Evolutionary conservation across 345 rosid genomes (phyloP), one percentile per base, ranked within the genome.

Genomic region (Kernera saxatilis): DNA sequence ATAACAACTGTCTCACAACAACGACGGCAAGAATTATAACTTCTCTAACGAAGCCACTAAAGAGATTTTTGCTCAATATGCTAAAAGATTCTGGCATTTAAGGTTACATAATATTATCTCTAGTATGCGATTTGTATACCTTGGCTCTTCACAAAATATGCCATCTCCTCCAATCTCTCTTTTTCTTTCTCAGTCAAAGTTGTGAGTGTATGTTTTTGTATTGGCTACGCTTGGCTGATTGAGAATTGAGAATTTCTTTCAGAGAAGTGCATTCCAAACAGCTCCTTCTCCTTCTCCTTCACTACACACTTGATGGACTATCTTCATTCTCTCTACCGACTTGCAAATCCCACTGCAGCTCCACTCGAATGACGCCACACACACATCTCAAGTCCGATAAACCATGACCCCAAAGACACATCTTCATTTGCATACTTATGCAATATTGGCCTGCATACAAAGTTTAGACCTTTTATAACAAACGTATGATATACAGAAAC

Each of bases 261-360:
- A 83, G 46, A 82, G 51, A 35, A 78, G 76, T 27, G 92, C 83
- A 75, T 84, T 84, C 99, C 99, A 94, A 40, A 91, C 93, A 22
- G 85, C 90, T 70, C 72, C 89, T 59, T 87, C 98, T n/a, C n/a
- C n/a, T n/a, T n/a, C n/a, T 33, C 92, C 99, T 84, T 94, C 99
- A 5, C 99, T 89, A 22, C 98, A 89, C 71, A 78, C 85, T 67
- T 83, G 84, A 43, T 94, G 98, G 14, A 91, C 99, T 71, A 69
- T 77, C 81, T 87, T 92, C 51, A 94, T 73, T 76, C 75, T 94
- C 85, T 94, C 97, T 41, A 94, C 96, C 0, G 99, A 94, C 77
- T 92, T 91, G 87, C 98, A 91, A 65, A 91, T 94, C 27, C 97
- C 98, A 22, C 99, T 94, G 78, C 99, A 94, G 80, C 92, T 94